Evolutionary conservation across 2,329 filamentous ascomycete genomes (phyloP), one percentile per base, ranked within the genome.

Genomic region (Cryphonectria carpinicola): DNA sequence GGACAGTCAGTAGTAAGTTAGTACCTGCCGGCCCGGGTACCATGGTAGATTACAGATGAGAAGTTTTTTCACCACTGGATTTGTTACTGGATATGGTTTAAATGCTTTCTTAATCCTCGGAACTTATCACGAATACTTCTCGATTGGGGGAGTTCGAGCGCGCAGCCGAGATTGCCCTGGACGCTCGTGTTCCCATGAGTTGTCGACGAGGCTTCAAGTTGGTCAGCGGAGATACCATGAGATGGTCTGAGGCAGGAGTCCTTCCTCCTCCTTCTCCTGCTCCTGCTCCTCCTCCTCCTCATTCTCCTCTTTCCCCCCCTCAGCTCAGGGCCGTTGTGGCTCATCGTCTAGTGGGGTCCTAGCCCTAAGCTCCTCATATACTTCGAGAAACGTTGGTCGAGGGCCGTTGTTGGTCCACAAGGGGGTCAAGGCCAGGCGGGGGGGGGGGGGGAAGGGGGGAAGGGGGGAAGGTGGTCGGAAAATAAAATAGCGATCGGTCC

Each of bases 401-500:
- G 37, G 39, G 43, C 62, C 25, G 41, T 49, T 43, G 41, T 28
- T 28, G 28, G 41, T 13, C 39, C 25, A 43, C 37, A 25, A 52
- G 43, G 25, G 22, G 39, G 43, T 11, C 39, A 49, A 7, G 39
- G 11, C 62, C n/a, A 52, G 41, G 62, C 39, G 62, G 28, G 1
- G 28, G 28, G 28, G 28, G 28, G 28, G 28, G 28, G 28, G 28
- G 28, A 2, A 28, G 28, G 28, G 62, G 43, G 25, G 37, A 11
- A 39, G 4, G 35, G 35, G 35, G 35, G 35, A 25, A 25, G 25
- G 25, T 35, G 43, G 58, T 39, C 66, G 66, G 66, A 68, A 68
- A 62, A 68, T 62, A 41, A 68, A 68, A 52, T 17, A 68, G 62
- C 66, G 66, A 68, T 68, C 66, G 66, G 66, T 43, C 49, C 66